Evolutionary conservation across 176 grass and related monocot species (phyloP).

Genomic region (Poa pratensis): DNA sequence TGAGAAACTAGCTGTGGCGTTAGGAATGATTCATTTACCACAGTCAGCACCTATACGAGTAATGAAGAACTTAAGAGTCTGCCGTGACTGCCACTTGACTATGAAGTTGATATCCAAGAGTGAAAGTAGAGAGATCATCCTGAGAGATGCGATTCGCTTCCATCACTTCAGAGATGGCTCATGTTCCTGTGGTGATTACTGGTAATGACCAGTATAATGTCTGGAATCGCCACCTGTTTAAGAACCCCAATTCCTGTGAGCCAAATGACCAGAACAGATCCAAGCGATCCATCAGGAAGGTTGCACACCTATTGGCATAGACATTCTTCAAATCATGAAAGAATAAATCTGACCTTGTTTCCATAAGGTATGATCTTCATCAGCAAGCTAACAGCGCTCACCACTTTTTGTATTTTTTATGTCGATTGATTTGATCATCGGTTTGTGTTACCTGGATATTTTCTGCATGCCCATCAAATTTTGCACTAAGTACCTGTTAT

Average conservation of each 20-base stretch:
- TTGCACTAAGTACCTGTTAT: neutral
- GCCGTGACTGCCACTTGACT: conserved; percentile 58
- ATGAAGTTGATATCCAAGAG: conserved; percentile 66
- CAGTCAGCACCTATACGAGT: conserved; percentile 56
- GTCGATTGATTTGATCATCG: conserved; percentile 5
- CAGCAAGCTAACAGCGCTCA: conserved; percentile 27
- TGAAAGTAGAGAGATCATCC: conserved; percentile 56
- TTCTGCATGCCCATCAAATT: neutral
- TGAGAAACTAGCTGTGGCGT: conserved; percentile 67
- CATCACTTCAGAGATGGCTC: conserved; percentile 50
- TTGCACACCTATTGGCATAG: conserved; percentile 76
- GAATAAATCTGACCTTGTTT: conserved; percentile 71
- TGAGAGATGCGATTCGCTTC: conserved; percentile 53
- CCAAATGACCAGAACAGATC: conserved; percentile 88
- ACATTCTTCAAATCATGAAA: conserved; percentile 60
- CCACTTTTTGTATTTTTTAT: conserved; percentile 3
- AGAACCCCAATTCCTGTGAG: conserved; percentile 61
- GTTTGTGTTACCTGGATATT: neutral
- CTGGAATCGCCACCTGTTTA: neutral
- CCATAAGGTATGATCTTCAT: conserved; percentile 63
- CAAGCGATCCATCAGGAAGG: conserved; percentile 68
- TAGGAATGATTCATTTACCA: conserved; percentile 64
- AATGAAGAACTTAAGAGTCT: conserved; percentile 80
- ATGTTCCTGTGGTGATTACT: conserved; percentile 54
- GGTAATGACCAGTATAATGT: conserved; percentile 32